Base-by-base conservation (phyloP, 345 rosid genomes). In the Euphorbia pulcherrima region DNA sequence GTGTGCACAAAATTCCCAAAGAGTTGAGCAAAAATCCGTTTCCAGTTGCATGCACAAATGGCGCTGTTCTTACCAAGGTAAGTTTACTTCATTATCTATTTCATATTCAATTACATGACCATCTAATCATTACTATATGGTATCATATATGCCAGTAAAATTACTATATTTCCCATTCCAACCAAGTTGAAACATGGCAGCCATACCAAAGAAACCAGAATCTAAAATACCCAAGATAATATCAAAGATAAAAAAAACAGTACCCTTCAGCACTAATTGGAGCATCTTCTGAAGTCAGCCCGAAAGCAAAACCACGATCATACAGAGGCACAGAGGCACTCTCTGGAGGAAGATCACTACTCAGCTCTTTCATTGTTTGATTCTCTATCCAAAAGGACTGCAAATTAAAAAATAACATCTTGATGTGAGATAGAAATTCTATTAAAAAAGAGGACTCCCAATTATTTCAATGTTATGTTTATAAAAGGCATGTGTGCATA, bases 321-420 rank as follows among this genome's bases (percentile, higher is more conserved):
- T 95, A 95, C 67, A 87, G 88, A 44, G 97, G 99, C 59, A 85
- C 87, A 17, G 55, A 67, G 75, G 75, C 78, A 72, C 83, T 64
- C 67, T 89, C 88, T 33, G 78, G 73, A 8, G 85, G 76, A 77
- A 76, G 69, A 23, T 57, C 83, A 65, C 71, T 71, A 46, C 60
- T 73, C 50, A 70, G 75, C 66, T 40, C 64, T 70, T 70, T 80
- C 64, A 75, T 75, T 33, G 87, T 77, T 83, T 81, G 84, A 64
- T 75, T 80, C 78, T 91, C 99, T 48, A 95, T 81, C 96, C 96
- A 88, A 69, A 84, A 94, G 50, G 96, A 86, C 99, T 92, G 74
- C 85, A 84, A 37, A 76, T 52, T n/a, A n/a, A 65, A 70, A 85
- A 68, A 17, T 77, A n/a, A 23, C 55, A 8, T 18, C 29, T 30